Evolutionary conservation across 1,284 basidiomycete species (phyloP), one percentile per base, ranked within the genome.

Genomic region (Ustilago tritici): DNA sequence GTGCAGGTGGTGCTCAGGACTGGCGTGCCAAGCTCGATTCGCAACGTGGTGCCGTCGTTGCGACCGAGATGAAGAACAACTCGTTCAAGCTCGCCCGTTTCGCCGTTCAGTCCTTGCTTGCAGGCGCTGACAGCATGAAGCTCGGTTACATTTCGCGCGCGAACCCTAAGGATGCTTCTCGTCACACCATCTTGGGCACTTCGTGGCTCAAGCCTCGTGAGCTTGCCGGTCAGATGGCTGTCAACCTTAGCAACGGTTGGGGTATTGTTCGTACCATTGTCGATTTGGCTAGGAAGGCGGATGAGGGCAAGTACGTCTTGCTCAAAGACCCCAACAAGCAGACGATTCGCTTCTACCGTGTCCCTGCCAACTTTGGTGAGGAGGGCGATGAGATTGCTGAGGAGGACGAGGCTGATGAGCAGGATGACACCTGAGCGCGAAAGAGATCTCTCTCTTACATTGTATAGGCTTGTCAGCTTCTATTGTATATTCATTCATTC

Each of bases 1-100:
- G 96, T 40, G 92, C 93, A 2, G 95, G 95, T 56, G 93, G 94
- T 61, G 95, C 96, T 17, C 93, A 95, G 28, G 97, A 99, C 87
- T 99, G 97, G 97, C 91, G 95, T 56, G 90, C 93, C 56, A 97
- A 97, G 88, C 89, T 99, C 59, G 97, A 99, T 88, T 92, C 93
- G 9, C 95, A 98, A 88, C 92, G 95, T 70, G 97, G 97, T 83
- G 97, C 97, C 3, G 96, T 99, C 52, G 95, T 99, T 66, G 95
- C 97, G 54, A 97, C 95, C 49, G 97, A 99, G 89, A 98, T 99
- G 97, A 99, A 99, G 90, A 99, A 99, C 89, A 99, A 99, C 89
- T 94, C 93, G 84, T 95, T 92, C 89, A 99, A 99, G 88, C 90
- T 99, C 58, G 95, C 96, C 19, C 93, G 96, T 85, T 99, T 96